Conservation (phyloP, 1,284 basidiomycete species). For the Spongispora temasekensis region DNA sequence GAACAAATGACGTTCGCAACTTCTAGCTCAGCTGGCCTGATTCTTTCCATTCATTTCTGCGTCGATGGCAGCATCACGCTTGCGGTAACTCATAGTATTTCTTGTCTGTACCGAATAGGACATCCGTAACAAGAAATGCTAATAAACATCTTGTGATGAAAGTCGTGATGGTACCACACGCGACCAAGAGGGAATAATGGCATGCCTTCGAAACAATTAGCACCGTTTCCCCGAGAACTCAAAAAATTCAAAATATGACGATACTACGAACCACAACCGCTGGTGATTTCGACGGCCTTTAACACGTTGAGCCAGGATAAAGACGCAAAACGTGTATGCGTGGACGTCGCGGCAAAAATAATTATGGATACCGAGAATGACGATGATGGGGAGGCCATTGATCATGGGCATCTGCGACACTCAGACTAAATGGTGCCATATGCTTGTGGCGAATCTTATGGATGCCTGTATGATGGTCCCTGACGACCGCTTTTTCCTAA, state of each 20-base stretch:
- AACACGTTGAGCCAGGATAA: conserved; percentile 94
- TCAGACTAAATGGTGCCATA: conserved; percentile 94
- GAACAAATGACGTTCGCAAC: not conserved
- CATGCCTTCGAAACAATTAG: conserved; percentile 68
- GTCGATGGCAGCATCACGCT: too few relatives aligned
- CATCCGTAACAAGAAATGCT: not conserved
- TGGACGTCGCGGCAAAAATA: conserved; percentile 75
- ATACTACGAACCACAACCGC: conserved; percentile 74
- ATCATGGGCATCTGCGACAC: conserved; percentile 98
- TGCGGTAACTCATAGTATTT: too few relatives aligned
- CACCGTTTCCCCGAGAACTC: too few relatives aligned
- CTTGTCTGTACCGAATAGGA: not conserved
- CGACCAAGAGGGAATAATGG: conserved; percentile 97
- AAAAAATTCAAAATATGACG: too few relatives aligned
- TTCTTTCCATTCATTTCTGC: not conserved
- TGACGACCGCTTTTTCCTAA: too few relatives aligned
- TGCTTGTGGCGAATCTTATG: conserved; percentile 99
- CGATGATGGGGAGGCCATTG: conserved; percentile 84
- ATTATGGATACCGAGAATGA: conserved; percentile 86
- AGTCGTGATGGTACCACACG: conserved; percentile 99
- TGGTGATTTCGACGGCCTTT: conserved; percentile 98
- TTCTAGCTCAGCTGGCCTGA: not conserved
- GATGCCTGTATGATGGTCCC: conserved; percentile 92
- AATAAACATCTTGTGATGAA: conserved; percentile 64
- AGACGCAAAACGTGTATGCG: conserved; percentile 91